Percentiles rank a stretch among this genome's conserved stretches.
Conservation (phyloP, 208 protist genomes). For the Crithidia acanthocephali region DNA sequence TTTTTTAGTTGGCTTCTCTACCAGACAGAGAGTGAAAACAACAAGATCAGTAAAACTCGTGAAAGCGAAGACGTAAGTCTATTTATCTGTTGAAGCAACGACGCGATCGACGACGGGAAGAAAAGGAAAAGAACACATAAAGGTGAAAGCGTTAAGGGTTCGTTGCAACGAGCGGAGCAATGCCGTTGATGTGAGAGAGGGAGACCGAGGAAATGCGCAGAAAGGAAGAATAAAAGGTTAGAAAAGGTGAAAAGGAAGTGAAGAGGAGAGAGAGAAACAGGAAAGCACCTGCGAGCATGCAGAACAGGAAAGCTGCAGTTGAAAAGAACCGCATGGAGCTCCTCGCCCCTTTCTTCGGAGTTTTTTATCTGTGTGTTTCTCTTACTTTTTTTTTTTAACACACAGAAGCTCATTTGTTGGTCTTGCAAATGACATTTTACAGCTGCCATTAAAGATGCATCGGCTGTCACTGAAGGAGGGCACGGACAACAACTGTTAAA, state of each 20-base stretch:
- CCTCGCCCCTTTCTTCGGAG: background rate
- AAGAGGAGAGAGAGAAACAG: background rate
- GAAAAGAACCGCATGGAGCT: too few species aligned
- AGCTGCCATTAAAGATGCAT: too few species aligned
- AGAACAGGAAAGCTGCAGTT: background rate
- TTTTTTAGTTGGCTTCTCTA: too few species aligned
- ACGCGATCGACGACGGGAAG: too few species aligned
- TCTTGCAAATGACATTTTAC: background rate
- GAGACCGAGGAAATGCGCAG: background rate
- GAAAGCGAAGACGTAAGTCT: too few species aligned
- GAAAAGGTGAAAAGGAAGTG: background rate
- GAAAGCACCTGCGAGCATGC: background rate
- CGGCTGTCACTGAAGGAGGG: too few species aligned
- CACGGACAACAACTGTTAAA: too few species aligned
- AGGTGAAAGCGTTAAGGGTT: background rate
- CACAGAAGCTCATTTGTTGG: too few species aligned
- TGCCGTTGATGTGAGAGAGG: background rate
- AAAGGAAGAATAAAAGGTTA: background rate
- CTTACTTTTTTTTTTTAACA: too few species aligned
- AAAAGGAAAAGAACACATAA: background rate
- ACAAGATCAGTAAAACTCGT: background rate
- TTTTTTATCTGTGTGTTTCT: slow-evolving; percentile 2
- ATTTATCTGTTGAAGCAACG: too few species aligned
- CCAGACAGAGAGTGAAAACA: slow-evolving; percentile 13
- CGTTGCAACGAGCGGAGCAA: background rate